Conservation (phyloP, 1,284 basidiomycete species). For the Cutaneotrichosporon sp. region DNA sequence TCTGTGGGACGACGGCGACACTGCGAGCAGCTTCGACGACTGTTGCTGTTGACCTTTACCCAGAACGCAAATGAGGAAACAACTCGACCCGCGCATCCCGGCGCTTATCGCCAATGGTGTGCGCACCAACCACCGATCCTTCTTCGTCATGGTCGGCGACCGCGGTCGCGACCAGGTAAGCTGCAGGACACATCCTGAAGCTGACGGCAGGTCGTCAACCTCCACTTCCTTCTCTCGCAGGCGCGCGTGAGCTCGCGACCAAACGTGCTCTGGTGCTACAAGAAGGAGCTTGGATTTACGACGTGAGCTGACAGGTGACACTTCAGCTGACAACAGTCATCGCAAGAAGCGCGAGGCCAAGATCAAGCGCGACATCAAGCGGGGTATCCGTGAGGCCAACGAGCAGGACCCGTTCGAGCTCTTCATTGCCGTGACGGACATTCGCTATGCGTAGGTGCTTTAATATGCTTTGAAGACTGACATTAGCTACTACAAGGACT, state of each 20-base stretch:
- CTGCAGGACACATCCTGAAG: neutral
- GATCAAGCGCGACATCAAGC: slow-evolving; percentile 89
- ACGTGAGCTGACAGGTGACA: slow-evolving; percentile 59
- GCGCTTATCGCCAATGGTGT: slow-evolving; percentile 91
- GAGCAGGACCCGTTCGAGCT: slow-evolving; percentile 97
- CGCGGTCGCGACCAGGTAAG: slow-evolving; percentile 82
- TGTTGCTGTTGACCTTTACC: neutral
- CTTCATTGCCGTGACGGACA: slow-evolving; percentile 97
- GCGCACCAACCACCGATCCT: slow-evolving; percentile 84
- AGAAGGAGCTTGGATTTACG: slow-evolving; percentile 92
- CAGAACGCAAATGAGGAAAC: slow-evolving; percentile 46
- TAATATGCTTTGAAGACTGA: neutral
- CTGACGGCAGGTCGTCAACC: slow-evolving; percentile 71
- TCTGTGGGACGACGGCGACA: no score
- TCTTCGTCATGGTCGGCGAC: slow-evolving; percentile 96
- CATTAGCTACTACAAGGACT: slow-evolving; percentile 79
- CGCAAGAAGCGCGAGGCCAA: slow-evolving; percentile 94
- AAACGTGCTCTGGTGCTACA: slow-evolving; percentile 94
- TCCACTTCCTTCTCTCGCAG: slow-evolving; percentile 91
- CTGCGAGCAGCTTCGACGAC: neutral
- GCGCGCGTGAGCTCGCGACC: slow-evolving; percentile 81
- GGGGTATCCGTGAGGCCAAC: slow-evolving; percentile 87
- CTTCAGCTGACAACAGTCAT: slow-evolving; percentile 56
- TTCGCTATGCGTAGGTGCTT: slow-evolving; percentile 75
- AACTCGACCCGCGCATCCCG: slow-evolving; percentile 84